Percentiles rank a stretch among this genome's conserved stretches.
Conservation (phyloP, 768 basidiomycete genomes). For the Pulveroboletus sp. region DNA sequence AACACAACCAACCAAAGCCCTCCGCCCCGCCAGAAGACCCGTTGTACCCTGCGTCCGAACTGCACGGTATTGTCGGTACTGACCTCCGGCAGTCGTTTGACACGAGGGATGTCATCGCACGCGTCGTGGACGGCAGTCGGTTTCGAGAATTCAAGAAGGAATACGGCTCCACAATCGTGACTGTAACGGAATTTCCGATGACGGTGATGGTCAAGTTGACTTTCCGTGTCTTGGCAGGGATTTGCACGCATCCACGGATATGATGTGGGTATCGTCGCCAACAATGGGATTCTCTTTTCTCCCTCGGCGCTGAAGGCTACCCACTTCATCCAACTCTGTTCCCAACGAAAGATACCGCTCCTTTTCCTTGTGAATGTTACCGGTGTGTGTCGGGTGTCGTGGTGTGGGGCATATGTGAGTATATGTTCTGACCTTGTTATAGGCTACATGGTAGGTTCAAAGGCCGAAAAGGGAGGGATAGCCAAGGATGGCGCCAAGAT, state of each 20-base stretch:
- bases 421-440: conserved; percentile 14
- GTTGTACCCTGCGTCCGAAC: conserved; percentile 71
- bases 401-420: too few species aligned
- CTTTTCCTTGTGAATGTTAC: conserved; percentile 96
- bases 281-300: conserved; percentile 93
- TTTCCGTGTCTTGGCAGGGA: conserved; percentile 43
- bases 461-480: conserved; percentile 91
- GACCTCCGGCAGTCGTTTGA: conserved; percentile 87
- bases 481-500: conserved; percentile 95
- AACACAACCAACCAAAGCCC: conserved; percentile 46
- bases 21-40: conserved; percentile 61
- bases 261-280: conserved; percentile 87
- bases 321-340: conserved; percentile 93
- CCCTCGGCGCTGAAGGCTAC: conserved; percentile 91
- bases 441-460: conserved; percentile 96
- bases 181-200: conserved; percentile 42
- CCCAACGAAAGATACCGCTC: conserved; percentile 83
- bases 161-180: conserved; percentile 86
- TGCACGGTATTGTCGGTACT: conserved; percentile 89
- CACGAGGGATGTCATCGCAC: conserved; percentile 90
- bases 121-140: conserved; percentile 84
- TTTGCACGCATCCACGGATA: conserved; percentile 87
- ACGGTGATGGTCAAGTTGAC: conserved; percentile 2
- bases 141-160: conserved; percentile 97
- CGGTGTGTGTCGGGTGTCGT: conserved; percentile 36